Evolutionary conservation across 768 basidiomycete genomes (phyloP).

Genomic region (Lyophyllum decastes): DNA sequence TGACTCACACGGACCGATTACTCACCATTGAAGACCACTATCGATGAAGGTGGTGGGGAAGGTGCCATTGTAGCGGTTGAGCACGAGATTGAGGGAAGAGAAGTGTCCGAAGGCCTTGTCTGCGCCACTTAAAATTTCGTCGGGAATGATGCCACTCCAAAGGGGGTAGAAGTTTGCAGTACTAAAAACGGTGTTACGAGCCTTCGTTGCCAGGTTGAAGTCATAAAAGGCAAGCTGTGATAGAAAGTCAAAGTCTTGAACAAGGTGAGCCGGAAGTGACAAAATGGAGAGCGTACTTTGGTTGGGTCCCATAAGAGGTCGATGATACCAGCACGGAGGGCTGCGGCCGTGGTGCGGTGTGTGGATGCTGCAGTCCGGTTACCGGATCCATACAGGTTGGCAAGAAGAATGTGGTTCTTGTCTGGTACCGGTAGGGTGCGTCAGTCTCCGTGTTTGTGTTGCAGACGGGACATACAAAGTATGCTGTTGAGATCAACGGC

Average conservation of each 20-base stretch:
- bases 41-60: slow-evolving; percentile 78
- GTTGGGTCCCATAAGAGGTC: slow-evolving; percentile 85
- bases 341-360: slow-evolving; percentile 58
- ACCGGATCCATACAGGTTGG: slow-evolving; percentile 56
- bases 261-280: not conserved
- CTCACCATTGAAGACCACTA: slow-evolving; percentile 81
- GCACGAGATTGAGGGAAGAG: slow-evolving; percentile 70
- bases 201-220: slow-evolving; percentile 73
- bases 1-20: not conserved
- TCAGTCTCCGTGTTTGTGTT: slow-evolving; percentile 3
- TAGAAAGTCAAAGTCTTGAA: not conserved
- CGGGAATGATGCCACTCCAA: slow-evolving; percentile 86
- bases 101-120: slow-evolving; percentile 72
- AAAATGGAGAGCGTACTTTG: slow-evolving; percentile 39
- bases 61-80: slow-evolving; percentile 88
- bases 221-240: slow-evolving; percentile 82
- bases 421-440: slow-evolving; percentile 38
- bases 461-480: slow-evolving; percentile 57
- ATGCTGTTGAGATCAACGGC: slow-evolving; percentile 85
- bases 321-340: slow-evolving; percentile 68
- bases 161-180: slow-evolving; percentile 80
- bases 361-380: slow-evolving; percentile 42
- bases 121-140: slow-evolving; percentile 58
- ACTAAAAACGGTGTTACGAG: slow-evolving; percentile 68
- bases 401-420: slow-evolving; percentile 61